Evolutionary conservation across 805 yeast genomes (phyloP).

Genomic region (Huiozyma naganishii): DNA sequence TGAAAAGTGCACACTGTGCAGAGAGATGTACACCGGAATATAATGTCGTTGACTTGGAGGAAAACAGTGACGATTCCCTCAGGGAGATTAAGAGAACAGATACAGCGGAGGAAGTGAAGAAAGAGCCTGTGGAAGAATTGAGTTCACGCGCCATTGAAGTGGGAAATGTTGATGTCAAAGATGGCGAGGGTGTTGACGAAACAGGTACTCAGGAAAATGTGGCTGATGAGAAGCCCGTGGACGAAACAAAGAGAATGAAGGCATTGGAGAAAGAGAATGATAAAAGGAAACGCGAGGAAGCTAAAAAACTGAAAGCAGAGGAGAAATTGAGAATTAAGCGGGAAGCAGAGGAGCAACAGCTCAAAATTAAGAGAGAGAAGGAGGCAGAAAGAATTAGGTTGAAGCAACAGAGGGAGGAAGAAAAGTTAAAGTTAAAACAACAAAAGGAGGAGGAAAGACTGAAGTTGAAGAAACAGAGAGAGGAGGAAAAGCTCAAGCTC

Average conservation of each 20-base stretch:
- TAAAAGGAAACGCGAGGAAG: constrained; percentile 7
- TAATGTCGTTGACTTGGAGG: not conserved
- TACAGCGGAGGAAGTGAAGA: not conserved
- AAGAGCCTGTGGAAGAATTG: too few relatives aligned
- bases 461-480: constrained; percentile 14
- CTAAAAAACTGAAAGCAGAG: constrained; percentile 9
- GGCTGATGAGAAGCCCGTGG: not conserved
- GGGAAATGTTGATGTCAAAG: too few relatives aligned
- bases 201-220: not conserved
- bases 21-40: not conserved
- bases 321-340: constrained; percentile 18
- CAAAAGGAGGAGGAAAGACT: constrained; percentile 26
- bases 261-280: constrained; percentile 2
- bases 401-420: constrained; percentile 13
- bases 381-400: constrained; percentile 20
- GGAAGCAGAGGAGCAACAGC: constrained; percentile 8
- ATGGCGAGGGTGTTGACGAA: not conserved
- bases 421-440: constrained; percentile 27
- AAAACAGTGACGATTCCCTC: not conserved
- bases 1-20: not conserved
- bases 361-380: constrained; percentile 26
- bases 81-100: not conserved
- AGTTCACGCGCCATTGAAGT: too few relatives aligned
- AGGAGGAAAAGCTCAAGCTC: constrained; percentile 11
- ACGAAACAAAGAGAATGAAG: not conserved